Evolutionary conservation across 345 rosid genomes (phyloP).

Genomic region (Salix viminalis): DNA sequence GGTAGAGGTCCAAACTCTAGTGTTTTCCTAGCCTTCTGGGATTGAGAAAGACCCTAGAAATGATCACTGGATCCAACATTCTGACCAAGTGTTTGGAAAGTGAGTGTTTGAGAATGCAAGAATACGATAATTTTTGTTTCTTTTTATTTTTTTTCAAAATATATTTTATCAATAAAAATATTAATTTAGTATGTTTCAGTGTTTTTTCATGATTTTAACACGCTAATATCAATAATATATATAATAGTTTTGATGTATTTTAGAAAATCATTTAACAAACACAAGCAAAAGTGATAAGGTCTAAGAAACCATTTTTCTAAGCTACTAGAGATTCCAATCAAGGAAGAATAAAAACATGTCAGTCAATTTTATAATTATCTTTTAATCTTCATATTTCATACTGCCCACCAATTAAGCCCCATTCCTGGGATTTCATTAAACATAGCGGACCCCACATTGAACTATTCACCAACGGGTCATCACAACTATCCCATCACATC

Average conservation of each 20-base stretch:
- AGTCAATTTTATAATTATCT: slow-evolving; percentile 20
- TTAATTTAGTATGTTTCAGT: too few species aligned
- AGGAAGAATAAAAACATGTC: slow-evolving; percentile 8
- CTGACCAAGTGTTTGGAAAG: not conserved
- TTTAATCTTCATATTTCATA: not conserved
- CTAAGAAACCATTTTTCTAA: slow-evolving; percentile 5
- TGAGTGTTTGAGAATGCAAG: too few species aligned
- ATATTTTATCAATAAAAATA: too few species aligned
- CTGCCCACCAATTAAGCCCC: not conserved
- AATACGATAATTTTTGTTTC: too few species aligned
- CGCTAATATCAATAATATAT: too few species aligned
- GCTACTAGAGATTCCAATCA: slow-evolving; percentile 29
- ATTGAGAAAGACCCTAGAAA: slow-evolving; percentile 11
- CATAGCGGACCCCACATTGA: not conserved
- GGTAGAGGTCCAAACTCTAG: slow-evolving; percentile 28
- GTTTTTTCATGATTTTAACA: too few species aligned
- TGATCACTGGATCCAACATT: slow-evolving; percentile 47
- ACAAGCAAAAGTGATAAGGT: slow-evolving; percentile 21
- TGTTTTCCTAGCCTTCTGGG: slow-evolving; percentile 2
- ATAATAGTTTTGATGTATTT: too few species aligned
- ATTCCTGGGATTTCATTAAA: not conserved
- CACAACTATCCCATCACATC: not conserved
- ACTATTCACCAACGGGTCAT: not conserved
- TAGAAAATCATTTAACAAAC: too few species aligned
- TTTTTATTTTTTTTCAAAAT: too few species aligned